Evolutionary conservation across 2,329 filamentous ascomycete species (phyloP).

Genomic region (Trichoderma breve): DNA sequence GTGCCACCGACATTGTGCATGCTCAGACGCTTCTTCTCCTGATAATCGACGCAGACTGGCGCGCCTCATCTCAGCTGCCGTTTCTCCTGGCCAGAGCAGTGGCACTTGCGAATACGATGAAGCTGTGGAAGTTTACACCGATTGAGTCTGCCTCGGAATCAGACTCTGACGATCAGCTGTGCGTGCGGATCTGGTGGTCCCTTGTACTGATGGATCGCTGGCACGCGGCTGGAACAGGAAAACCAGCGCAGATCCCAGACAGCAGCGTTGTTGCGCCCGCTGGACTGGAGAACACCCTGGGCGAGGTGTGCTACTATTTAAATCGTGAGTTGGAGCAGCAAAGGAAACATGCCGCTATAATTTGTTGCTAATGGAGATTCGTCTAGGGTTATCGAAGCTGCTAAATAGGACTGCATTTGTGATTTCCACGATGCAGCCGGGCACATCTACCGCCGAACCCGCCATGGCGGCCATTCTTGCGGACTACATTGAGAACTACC

Average conservation of each 20-base stretch:
- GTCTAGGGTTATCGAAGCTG: slow-evolving; percentile 54
- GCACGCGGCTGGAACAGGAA: slow-evolving; percentile 67
- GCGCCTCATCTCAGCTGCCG: slow-evolving; percentile 45
- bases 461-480: slow-evolving; percentile 35
- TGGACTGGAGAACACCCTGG: slow-evolving; percentile 59
- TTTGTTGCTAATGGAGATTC: slow-evolving; percentile 20
- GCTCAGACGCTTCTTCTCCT: slow-evolving; percentile 66
- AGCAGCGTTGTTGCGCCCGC: slow-evolving; percentile 58
- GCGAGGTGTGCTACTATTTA: slow-evolving; percentile 62
- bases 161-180: slow-evolving; percentile 62
- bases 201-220: slow-evolving; percentile 70
- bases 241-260: slow-evolving; percentile 61
- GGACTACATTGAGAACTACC: slow-evolving; percentile 57
- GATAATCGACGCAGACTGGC: slow-evolving; percentile 61
- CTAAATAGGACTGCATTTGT: slow-evolving; percentile 44
- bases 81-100: slow-evolving; percentile 64
- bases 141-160: slow-evolving; percentile 51
- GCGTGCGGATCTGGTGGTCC: slow-evolving; percentile 68
- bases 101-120: slow-evolving; percentile 63
- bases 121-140: slow-evolving; percentile 46
- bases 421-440: slow-evolving; percentile 37
- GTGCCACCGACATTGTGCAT: slow-evolving; percentile 53
- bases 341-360: too few species aligned
- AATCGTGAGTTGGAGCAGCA: slow-evolving; percentile 52
- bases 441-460: slow-evolving; percentile 35